These are phyloP conservation scores for Neophaeococcomyces aloes DNA, from an alignment of 2,329 filamentous ascomycete genomes.

Conservation along the genomic window DNA sequence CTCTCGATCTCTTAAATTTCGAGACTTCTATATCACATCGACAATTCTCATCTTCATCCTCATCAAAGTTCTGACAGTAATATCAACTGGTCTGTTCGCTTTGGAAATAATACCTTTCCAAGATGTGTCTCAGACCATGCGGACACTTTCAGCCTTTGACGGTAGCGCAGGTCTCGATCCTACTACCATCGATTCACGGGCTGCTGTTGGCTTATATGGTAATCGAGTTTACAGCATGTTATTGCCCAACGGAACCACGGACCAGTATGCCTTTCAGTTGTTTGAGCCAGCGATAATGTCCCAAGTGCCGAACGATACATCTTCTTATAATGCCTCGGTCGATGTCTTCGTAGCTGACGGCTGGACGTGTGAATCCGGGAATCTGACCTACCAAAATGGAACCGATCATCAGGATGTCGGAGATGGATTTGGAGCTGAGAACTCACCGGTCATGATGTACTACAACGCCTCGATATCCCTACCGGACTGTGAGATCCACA, in stretches of 20 bases:
- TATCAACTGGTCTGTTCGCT: conserved; percentile 14
- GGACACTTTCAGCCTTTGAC: conserved; percentile 12
- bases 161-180: conserved; percentile 9
- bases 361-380: conserved; percentile 10
- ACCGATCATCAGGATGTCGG: neutral
- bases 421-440: neutral
- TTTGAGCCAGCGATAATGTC: conserved; percentile 9
- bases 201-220: conserved; percentile 11
- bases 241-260: conserved; percentile 10
- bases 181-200: conserved; percentile 12
- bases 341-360: conserved; percentile 13
- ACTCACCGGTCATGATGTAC: conserved; percentile 8
- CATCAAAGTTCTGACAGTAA: conserved; percentile 14
- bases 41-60: conserved; percentile 13
- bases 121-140: conserved; percentile 9
- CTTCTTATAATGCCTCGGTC: conserved; percentile 11
- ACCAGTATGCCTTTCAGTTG: conserved; percentile 9
- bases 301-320: conserved; percentile 9
- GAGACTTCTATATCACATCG: conserved; percentile 11
- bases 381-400: conserved; percentile 8
- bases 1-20: conserved; percentile 10
- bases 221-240: conserved; percentile 12
- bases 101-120: conserved; percentile 7
- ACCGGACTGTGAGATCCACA: conserved; percentile 12
- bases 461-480: conserved; percentile 13